phyloP scores from a whole-genome alignment of 2,329 filamentous ascomycete genomes.

The Microcera coccophila region DNA sequence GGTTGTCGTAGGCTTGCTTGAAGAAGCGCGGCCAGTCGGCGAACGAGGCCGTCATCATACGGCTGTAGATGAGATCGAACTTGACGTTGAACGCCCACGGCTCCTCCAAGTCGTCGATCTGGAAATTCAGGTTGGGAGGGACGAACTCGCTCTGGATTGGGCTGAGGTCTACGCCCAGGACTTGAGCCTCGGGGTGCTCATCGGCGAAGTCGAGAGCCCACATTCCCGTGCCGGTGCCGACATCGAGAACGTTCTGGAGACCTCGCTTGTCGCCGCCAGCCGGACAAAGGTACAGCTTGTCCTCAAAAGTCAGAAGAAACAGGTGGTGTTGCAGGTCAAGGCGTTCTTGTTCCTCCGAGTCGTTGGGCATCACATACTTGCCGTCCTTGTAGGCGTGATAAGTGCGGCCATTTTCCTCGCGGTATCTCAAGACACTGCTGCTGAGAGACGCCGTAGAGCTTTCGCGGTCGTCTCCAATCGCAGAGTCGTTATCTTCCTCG shows the following conservation, averaged over 20 bases:
- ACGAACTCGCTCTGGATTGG: slow-evolving; percentile 20
- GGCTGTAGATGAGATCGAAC: slow-evolving; percentile 27
- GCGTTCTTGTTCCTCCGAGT: slow-evolving; percentile 15
- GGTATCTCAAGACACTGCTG: slow-evolving; percentile 22
- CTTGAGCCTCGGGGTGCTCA: slow-evolving; percentile 15
- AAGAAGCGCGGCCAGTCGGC: slow-evolving; percentile 22
- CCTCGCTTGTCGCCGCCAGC: slow-evolving; percentile 11
- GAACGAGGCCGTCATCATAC: slow-evolving; percentile 21
- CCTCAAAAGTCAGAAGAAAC: slow-evolving; percentile 26
- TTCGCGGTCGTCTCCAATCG: neutral
- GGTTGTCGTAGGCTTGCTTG: slow-evolving; percentile 17
- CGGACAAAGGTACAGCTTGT: slow-evolving; percentile 21
- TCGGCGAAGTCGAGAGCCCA: slow-evolving; percentile 28
- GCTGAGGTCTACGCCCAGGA: slow-evolving; percentile 22
- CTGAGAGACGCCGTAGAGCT: slow-evolving; percentile 19
- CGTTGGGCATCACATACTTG: slow-evolving; percentile 16
- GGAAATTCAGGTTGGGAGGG: slow-evolving; percentile 24
- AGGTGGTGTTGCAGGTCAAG: slow-evolving; percentile 23
- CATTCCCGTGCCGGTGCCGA: slow-evolving; percentile 26
- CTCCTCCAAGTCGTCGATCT: slow-evolving; percentile 26
- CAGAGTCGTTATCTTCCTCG: slow-evolving; percentile 4
- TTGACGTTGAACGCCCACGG: slow-evolving; percentile 20
- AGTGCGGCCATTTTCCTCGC: slow-evolving; percentile 26
- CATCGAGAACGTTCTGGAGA: slow-evolving; percentile 22
- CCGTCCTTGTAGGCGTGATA: slow-evolving; percentile 30